Base-by-base conservation (phyloP, 2,329 filamentous ascomycete genomes). In the Didymosphaeria variabile region DNA sequence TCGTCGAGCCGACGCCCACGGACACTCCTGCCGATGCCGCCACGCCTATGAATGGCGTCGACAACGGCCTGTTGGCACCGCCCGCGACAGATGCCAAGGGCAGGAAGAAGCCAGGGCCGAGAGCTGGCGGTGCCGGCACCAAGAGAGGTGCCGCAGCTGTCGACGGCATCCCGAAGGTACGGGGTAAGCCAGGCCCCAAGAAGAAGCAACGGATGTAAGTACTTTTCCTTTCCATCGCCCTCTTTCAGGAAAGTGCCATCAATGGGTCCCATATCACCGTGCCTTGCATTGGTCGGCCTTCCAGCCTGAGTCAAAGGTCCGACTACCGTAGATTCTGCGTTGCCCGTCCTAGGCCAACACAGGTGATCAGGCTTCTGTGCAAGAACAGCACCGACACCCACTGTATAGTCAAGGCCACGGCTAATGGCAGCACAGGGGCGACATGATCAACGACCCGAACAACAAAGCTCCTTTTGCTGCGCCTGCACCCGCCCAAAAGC, bases 191-290 rank as follows among this genome's bases (percentile, higher is more conserved):
- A 7, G 94, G 94, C 7, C 94, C 94, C 0, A 98, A 97, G 87
- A 97, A 97, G 88, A 97, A 96, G 83, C 90, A 91, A 67, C 90
- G 91, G 85, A 81, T 97, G 94, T 97, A 90, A 82, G 93, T 90
- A 57, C 40, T 60, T 32, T 23, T 9, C n/a, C n/a, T 44, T 54
- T 60, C 36, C 57, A 42, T 42, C 32, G 5, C 36, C 2, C 31
- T 34, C 19, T 21, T 52, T 13, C 21, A 10, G n/a, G 31, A 29
- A 32, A 29, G 36, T 31, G 10, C 40, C 34, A 5, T 23, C 21
- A n/a, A 32, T 6, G 23, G n/a, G 26, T 15, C 38, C 9, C n/a
- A 19, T 29, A n/a, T n/a, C 34, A 53, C 42, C 36, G 31, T 38
- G 32, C 23, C 23, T 4, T 34, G n/a, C 40, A 51, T 26, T 31